Conservation (phyloP, 306 rosid species). For the Trichosanthes truncata region DNA sequence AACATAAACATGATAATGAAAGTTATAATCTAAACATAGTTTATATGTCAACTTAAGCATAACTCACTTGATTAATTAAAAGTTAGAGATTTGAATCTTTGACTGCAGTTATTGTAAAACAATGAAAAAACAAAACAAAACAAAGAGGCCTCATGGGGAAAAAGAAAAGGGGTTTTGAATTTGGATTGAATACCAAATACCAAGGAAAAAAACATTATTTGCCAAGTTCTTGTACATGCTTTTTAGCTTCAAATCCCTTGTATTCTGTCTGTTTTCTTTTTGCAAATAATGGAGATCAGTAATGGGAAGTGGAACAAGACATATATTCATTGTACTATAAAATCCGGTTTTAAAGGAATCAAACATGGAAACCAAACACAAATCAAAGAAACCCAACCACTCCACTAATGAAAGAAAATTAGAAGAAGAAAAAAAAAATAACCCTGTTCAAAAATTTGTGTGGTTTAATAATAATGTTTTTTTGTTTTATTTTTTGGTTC, state of each 20-base stretch:
- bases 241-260: constrained; percentile 1
- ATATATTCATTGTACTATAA: constrained; percentile 25
- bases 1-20: too few species aligned
- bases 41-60: too few species aligned
- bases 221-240: background rate
- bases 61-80: too few species aligned
- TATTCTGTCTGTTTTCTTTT: background rate
- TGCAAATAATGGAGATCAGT: background rate
- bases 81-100: too few species aligned
- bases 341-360: constrained; percentile 69
- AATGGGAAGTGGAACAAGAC: constrained; percentile 38
- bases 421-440: background rate
- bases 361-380: constrained; percentile 54
- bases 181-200: background rate
- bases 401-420: constrained; percentile 43
- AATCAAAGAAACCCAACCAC: constrained; percentile 33
- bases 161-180: background rate
- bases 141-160: background rate
- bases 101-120: too few species aligned
- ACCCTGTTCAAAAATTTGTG: background rate
- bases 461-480: constrained; percentile 30
- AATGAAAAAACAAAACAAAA: background rate
- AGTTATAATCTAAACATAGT: too few species aligned
- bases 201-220: background rate
- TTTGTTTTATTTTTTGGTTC: background rate